Evolutionary conservation across 352 stramenopile genomes (phyloP), one percentile per base, ranked within the genome.

Genomic region (Globisporangium sylvaticum): DNA sequence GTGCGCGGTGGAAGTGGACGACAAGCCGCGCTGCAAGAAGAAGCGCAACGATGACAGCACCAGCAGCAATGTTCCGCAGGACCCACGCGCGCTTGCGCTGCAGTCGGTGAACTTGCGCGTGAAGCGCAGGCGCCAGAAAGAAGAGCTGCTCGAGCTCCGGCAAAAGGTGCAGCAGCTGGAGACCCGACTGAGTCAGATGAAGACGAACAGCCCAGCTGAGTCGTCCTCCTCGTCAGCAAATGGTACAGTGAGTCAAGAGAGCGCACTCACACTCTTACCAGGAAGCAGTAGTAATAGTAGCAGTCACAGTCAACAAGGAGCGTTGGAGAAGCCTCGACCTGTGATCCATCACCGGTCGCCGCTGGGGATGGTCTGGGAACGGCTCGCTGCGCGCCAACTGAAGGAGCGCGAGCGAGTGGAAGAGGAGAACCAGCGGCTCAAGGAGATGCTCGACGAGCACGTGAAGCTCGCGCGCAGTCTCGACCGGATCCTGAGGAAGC

Each of bases 141-240:
- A 69, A 18, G 64, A 69, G 18, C 56, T 69, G 29, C 46, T 69
- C 1, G 54, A 69, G 42, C 56, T 69, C 14, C 64, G 64, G 14
- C 39, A 66, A 37, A 69, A 69, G 20, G 64, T 69, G 22, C 64
- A 69, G 39, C 55, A 69, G 29, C 54, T 69, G 29, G 64, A 69
- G 31, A 46, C 56, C 20, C 64, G 64, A 27, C 12, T 69, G 20
- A 57, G 12, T 31, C 37, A 58, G 27, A 65, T 69, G 27, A 66
- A 65, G 39, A 52, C 52, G 1, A 39, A 39, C 12, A 37, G 24
- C 25, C 8, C 29, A 32, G 10, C 20, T 10, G 54, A 44, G 3
- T 42, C 54, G 7, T 59, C 34, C 0, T 6, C 32, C 8, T 63
- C 15, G 15, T 10, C 14, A 20, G 34, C 6, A 25, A n/a, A 34